Evolutionary conservation across 371 early-diverging fungal genomes (phyloP).

Genomic region (Mucor sp.): DNA sequence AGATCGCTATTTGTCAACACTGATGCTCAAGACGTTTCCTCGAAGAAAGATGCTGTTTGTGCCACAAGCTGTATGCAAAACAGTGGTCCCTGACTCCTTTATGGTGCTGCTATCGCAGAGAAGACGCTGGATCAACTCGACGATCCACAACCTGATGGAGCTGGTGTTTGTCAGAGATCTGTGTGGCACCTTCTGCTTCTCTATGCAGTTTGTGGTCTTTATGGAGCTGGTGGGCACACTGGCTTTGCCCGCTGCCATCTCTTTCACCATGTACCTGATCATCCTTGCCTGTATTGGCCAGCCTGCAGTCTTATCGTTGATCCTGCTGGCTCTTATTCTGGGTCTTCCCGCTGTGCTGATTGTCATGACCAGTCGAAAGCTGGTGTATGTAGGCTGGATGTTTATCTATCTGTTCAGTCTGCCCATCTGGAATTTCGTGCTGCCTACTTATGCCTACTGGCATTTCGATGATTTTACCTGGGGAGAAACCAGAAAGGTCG

Average conservation of each 20-base stretch:
- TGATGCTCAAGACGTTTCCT: slow-evolving; percentile 94
- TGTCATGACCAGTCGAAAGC: slow-evolving; percentile 85
- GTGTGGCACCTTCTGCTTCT: slow-evolving; percentile 90
- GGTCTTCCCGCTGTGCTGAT: slow-evolving; percentile 89
- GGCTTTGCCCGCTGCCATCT: slow-evolving; percentile 84
- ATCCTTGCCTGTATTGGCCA: slow-evolving; percentile 53
- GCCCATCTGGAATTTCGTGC: slow-evolving; percentile 97
- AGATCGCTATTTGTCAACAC: slow-evolving; percentile 94
- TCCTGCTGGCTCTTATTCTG: slow-evolving; percentile 70
- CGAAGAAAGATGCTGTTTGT: slow-evolving; percentile 91
- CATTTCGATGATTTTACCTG: slow-evolving; percentile 99
- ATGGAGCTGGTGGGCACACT: slow-evolving; percentile 89
- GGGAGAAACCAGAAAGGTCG: slow-evolving; percentile 81
- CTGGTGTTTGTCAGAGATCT: slow-evolving; percentile 79
- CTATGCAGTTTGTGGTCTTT: slow-evolving; percentile 88
- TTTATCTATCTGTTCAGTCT: slow-evolving; percentile 87
- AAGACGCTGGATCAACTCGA: slow-evolving; percentile 93
- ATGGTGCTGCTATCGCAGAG: slow-evolving; percentile 82
- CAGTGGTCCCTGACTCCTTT: slow-evolving; percentile 84
- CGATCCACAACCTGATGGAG: slow-evolving; percentile 89
- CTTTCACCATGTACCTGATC: slow-evolving; percentile 64
- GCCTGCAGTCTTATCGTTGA: slow-evolving; percentile 68
- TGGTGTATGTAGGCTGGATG: slow-evolving; percentile 97
- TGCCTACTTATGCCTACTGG: slow-evolving; percentile 98
- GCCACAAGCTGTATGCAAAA: slow-evolving; percentile 86